phyloP scores from a whole-genome alignment of 1,284 basidiomycete species.

The Ganoderma leucocontextum region DNA sequence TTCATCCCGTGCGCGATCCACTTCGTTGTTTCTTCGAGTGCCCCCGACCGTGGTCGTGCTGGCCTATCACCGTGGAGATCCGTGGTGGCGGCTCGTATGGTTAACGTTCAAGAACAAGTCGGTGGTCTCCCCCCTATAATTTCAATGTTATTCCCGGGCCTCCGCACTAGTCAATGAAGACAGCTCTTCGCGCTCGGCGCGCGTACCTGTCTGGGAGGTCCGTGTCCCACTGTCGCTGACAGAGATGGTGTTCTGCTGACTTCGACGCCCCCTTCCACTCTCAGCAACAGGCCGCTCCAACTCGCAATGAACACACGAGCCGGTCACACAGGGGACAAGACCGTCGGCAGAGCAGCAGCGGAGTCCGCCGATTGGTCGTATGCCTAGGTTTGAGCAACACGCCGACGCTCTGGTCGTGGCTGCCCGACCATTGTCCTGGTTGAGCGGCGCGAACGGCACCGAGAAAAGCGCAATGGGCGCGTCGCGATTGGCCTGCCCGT shows the following conservation, averaged over 20 bases:
- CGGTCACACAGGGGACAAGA: neutral
- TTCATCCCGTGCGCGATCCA: neutral
- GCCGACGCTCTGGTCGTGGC: slow-evolving; percentile 21
- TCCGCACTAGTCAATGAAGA: neutral
- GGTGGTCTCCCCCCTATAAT: neutral
- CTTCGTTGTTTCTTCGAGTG: neutral
- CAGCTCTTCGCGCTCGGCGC: neutral
- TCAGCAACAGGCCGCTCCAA: neutral
- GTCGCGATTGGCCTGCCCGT: slow-evolving; percentile 19
- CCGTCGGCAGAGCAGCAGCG: neutral
- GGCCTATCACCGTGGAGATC: neutral
- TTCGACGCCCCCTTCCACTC: neutral
- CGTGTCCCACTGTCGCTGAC: neutral
- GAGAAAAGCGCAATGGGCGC: slow-evolving; percentile 13
- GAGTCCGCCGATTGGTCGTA: neutral
- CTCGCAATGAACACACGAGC: neutral
- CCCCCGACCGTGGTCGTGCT: neutral
- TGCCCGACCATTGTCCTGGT: slow-evolving; percentile 2
- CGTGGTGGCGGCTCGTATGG: neutral
- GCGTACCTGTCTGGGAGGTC: neutral
- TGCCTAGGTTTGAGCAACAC: slow-evolving; percentile 16
- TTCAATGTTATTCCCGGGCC: neutral
- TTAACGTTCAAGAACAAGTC: neutral
- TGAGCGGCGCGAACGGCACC: neutral
- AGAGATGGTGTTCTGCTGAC: slow-evolving; percentile 7